Conservation (phyloP, 208 protist species). For the Crithidia brevicula region DNA sequence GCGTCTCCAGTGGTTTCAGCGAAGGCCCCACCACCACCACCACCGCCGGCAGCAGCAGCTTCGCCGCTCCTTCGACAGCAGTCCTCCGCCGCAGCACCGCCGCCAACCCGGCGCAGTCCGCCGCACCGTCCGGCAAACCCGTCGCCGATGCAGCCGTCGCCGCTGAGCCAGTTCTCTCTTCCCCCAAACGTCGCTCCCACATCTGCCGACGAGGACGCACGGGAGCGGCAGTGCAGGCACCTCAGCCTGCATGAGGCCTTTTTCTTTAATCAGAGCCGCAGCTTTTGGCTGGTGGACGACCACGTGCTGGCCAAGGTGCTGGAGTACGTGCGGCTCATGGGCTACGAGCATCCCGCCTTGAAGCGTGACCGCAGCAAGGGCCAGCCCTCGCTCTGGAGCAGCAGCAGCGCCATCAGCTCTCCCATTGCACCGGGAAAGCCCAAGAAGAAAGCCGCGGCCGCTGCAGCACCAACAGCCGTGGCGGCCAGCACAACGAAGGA, state of each 20-base stretch:
- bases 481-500: not conserved
- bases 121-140: not conserved
- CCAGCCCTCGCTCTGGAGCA: slow-evolving; percentile 34
- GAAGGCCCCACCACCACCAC: not conserved
- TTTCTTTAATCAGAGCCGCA: slow-evolving; percentile 49
- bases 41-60: not conserved
- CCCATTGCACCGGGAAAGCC: slow-evolving; percentile 14
- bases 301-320: slow-evolving; percentile 71
- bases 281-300: slow-evolving; percentile 74
- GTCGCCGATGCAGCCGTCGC: not conserved
- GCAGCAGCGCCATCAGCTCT: slow-evolving; percentile 27
- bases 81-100: slow-evolving; percentile 7
- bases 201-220: slow-evolving; percentile 17
- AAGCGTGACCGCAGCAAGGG: slow-evolving; percentile 24
- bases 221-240: slow-evolving; percentile 27
- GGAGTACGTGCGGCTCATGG: slow-evolving; percentile 76
- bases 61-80: slow-evolving; percentile 11
- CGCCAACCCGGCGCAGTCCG: slow-evolving; percentile 8
- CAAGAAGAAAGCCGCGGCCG: slow-evolving; percentile 5
- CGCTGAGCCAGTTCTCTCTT: not conserved
- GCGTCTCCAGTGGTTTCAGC: not conserved
- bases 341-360: slow-evolving; percentile 58
- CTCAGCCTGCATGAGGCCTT: slow-evolving; percentile 80
- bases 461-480: too few species aligned
- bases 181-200: slow-evolving; percentile 1